Evolutionary conservation across 164 flowering plant species (phyloP).

Genomic region (Macadamia tetraphylla): DNA sequence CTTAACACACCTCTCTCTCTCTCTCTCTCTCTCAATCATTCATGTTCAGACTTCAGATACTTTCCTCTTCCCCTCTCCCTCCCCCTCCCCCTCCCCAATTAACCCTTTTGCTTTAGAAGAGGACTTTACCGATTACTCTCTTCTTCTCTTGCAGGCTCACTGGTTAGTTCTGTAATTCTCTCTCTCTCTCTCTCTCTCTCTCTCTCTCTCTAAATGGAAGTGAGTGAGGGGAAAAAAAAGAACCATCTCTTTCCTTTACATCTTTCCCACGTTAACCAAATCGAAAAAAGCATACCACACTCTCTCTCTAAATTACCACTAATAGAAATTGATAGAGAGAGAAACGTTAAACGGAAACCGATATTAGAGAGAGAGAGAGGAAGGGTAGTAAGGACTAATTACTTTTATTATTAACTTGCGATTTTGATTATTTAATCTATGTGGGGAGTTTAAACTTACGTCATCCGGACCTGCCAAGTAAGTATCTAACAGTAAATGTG

Average conservation of each 20-base stretch:
- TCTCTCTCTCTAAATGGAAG: neutral
- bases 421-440: no score
- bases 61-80: neutral
- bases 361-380: no score
- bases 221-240: slow-evolving; percentile 14
- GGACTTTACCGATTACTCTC: neutral
- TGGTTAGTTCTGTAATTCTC: neutral
- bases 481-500: no score
- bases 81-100: neutral
- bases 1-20: slow-evolving; percentile 10
- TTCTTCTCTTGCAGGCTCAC: neutral
- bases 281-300: slow-evolving; percentile 34
- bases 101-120: no score
- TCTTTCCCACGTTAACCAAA: slow-evolving; percentile 60
- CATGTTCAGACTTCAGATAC: neutral
- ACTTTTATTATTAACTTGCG: neutral
- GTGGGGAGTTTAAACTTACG: no score
- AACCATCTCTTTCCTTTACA: slow-evolving; percentile 49
- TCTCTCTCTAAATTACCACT: neutral
- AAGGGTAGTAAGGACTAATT: neutral
- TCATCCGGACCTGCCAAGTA: no score
- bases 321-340: no score
- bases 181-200: neutral
- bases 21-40: slow-evolving; percentile 5
- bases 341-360: no score